Conservation (phyloP, 164 flowering plant species). For the Platanus orientalis region DNA sequence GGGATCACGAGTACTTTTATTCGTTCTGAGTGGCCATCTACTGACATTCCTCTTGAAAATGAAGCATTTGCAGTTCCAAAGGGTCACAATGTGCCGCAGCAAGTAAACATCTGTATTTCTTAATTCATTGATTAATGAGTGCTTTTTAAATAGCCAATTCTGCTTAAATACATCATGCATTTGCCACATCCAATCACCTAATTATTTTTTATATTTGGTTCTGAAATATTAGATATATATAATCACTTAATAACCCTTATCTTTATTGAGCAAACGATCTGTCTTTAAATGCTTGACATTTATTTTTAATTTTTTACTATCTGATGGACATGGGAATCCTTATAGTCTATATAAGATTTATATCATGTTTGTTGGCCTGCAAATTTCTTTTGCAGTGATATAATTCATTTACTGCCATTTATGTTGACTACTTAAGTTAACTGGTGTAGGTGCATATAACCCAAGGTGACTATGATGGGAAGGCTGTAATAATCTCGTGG, state of each 20-base stretch:
- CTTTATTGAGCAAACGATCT: too few species aligned
- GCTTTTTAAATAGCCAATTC: background rate
- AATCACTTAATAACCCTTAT: too few species aligned
- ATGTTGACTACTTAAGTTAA: background rate
- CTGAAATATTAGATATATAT: too few species aligned
- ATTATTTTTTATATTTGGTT: too few species aligned
- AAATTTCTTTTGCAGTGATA: background rate
- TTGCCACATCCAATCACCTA: too few species aligned
- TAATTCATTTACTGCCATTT: background rate
- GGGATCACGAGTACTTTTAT: constrained; percentile 73
- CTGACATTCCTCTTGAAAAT: constrained; percentile 85
- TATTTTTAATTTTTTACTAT: too few species aligned
- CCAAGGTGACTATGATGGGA: constrained; percentile 98
- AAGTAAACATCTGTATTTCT: constrained; percentile 40
- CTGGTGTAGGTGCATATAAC: constrained; percentile 88
- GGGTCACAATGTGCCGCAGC: constrained; percentile 94
- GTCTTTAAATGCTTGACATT: too few species aligned
- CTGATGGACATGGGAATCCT: too few species aligned
- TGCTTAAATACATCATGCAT: too few species aligned
- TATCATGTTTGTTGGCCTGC: background rate
- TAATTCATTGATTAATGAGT: background rate
- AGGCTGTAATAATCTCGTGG: constrained; percentile 91
- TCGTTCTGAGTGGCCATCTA: constrained; percentile 76
- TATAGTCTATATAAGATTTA: background rate
- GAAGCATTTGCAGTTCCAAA: constrained; percentile 77